phyloP scores from a whole-genome alignment of 2,329 filamentous ascomycete species.

The Ophiostoma himal-ulmi region DNA sequence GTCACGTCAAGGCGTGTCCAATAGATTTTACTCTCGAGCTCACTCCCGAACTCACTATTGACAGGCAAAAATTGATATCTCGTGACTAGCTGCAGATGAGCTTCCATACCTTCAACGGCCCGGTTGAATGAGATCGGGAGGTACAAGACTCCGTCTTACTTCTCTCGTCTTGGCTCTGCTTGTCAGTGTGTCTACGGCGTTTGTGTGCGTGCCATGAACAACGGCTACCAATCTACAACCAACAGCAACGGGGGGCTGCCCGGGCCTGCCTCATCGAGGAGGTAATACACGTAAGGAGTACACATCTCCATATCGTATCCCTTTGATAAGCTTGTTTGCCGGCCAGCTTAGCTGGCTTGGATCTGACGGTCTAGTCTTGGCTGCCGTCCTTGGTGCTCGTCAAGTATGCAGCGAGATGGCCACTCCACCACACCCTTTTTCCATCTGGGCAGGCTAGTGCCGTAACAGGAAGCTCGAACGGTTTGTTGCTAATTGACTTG shows the following conservation, averaged over 20 bases:
- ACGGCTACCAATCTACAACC: background rate
- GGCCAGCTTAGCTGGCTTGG: background rate
- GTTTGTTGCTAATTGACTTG: background rate
- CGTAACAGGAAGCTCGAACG: conserved; percentile 18
- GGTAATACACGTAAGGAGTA: background rate
- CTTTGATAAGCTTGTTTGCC: background rate
- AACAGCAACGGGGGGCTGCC: background rate
- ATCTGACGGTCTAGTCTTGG: conserved; percentile 1
- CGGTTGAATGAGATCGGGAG: background rate
- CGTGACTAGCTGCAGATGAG: background rate
- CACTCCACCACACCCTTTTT: background rate
- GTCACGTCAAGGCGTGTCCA: background rate
- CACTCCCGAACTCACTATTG: background rate
- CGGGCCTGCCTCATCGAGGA: background rate
- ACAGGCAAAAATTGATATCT: background rate
- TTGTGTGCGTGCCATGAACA: background rate
- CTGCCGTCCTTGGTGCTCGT: background rate
- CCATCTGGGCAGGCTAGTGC: conserved; percentile 9
- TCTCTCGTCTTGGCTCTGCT: background rate
- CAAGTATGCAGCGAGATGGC: background rate
- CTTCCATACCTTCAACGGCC: background rate
- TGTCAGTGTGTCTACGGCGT: background rate
- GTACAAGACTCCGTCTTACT: background rate
- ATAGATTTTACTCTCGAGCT: background rate
- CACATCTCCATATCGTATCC: background rate